Conservation (phyloP, 331 rosid genomes). For the Pyrus hybrid region DNA sequence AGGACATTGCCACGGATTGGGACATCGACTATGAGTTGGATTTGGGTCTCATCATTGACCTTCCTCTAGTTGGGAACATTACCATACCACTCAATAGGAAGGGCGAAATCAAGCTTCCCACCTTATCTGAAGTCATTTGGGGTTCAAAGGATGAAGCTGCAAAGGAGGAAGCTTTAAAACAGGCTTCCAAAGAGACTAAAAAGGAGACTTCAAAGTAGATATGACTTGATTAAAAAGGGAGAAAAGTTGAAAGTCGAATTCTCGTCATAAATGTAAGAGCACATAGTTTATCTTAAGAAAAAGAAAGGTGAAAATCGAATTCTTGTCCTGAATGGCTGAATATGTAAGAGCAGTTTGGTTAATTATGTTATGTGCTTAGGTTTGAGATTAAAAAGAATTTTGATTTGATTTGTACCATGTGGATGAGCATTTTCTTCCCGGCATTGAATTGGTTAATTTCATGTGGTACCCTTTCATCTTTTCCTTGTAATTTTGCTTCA, state of each 20-base stretch:
- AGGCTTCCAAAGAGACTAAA: neutral
- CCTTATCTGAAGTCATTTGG: neutral
- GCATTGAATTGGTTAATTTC: neutral
- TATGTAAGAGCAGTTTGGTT: neutral
- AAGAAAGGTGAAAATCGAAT: neutral
- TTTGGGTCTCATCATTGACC: conserved; percentile 48
- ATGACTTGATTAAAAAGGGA: neutral
- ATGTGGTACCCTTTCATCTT: too few relatives aligned
- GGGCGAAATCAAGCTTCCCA: conserved; percentile 76
- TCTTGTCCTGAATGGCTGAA: neutral
- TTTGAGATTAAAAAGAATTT: neutral
- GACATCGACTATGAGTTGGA: conserved; percentile 73
- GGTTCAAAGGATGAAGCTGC: neutral
- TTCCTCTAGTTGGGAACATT: conserved; percentile 62
- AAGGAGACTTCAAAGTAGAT: neutral
- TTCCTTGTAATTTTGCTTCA: too few relatives aligned
- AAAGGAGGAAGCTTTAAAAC: neutral
- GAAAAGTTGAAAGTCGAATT: neutral
- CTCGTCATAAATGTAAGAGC: neutral
- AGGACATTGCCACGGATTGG: conserved; percentile 66
- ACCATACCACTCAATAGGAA: conserved; percentile 65
- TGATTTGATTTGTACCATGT: neutral
- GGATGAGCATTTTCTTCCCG: neutral
- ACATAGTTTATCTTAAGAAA: neutral
- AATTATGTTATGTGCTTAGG: neutral